Percentiles rank a stretch among this genome's conserved stretches.
phyloP scores from a whole-genome alignment of 441 rosid genomes.

The Raphanus hybrid region DNA sequence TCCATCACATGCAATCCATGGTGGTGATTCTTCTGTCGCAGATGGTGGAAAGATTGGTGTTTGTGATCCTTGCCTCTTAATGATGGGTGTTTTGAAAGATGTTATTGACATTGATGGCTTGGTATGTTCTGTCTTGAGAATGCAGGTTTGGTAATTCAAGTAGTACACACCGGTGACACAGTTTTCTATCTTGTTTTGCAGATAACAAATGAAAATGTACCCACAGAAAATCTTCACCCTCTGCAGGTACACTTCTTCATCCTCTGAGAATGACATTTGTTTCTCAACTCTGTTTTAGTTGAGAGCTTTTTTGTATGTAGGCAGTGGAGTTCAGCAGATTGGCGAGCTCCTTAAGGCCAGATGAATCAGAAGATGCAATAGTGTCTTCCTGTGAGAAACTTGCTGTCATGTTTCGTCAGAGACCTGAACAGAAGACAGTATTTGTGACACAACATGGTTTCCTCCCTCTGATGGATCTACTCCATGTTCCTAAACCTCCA shows the following conservation, averaged over 20 bases:
- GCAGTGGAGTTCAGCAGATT: constrained; percentile 89
- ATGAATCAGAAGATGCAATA: constrained; percentile 84
- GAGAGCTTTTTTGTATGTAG: constrained; percentile 45
- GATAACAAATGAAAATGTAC: constrained; percentile 82
- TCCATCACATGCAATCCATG: constrained; percentile 61
- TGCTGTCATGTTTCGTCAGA: constrained; percentile 74
- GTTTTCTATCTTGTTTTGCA: constrained; percentile 40
- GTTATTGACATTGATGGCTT: constrained; percentile 88
- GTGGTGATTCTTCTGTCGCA: constrained; percentile 46
- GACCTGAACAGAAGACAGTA: constrained; percentile 80
- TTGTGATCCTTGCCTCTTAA: constrained; percentile 71
- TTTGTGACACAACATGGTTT: constrained; percentile 88
- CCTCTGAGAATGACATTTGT: constrained; percentile 18
- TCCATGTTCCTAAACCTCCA: constrained; percentile 77
- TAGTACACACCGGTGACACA: constrained; percentile 18
- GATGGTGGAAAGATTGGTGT: constrained; percentile 85
- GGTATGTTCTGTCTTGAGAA: constrained; percentile 55
- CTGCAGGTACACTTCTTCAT: constrained; percentile 61
- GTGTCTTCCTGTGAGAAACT: constrained; percentile 84
- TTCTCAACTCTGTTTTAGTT: neutral
- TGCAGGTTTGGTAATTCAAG: constrained; percentile 14
- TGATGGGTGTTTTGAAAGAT: constrained; percentile 92
- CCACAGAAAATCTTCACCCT: constrained; percentile 81
- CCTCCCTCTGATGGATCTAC: constrained; percentile 87
- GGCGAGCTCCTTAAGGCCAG: constrained; percentile 74